These are phyloP conservation scores for Retiboletus fuscus DNA, from an alignment of 1,284 basidiomycete genomes.

Conservation along the genomic window DNA sequence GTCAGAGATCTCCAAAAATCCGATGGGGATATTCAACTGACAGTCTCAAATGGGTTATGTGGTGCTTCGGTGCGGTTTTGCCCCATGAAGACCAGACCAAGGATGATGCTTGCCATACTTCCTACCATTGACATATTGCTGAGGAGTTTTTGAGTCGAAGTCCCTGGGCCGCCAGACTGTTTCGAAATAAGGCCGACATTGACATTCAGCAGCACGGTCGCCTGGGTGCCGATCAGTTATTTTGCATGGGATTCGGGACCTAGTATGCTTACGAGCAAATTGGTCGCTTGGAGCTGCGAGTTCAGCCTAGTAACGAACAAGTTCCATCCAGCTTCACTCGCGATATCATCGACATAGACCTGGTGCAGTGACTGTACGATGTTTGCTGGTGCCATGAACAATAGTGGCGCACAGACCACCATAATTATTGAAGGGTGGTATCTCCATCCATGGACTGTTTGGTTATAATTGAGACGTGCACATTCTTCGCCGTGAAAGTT, in stretches of 20 bases:
- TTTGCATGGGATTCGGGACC: not conserved
- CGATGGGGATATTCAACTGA: too few relatives aligned
- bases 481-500: conserved; percentile 65
- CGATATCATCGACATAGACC: conserved; percentile 54
- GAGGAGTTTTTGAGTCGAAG: conserved; percentile 49
- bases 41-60: conserved; percentile 47
- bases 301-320: conserved; percentile 48
- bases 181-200: conserved; percentile 58
- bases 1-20: conserved; percentile 18
- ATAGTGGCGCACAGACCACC: conserved; percentile 48
- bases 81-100: conserved; percentile 55
- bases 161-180: conserved; percentile 39
- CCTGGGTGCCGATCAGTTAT: conserved; percentile 38
- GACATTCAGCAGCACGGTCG: conserved; percentile 56
- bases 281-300: conserved; percentile 50
- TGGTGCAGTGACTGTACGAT: conserved; percentile 55
- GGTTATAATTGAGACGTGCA: conserved; percentile 61
- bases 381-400: conserved; percentile 59
- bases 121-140: conserved; percentile 55
- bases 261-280: conserved; percentile 46
- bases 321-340: conserved; percentile 48
- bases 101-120: conserved; percentile 56
- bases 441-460: conserved; percentile 54
- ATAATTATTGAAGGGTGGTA: conserved; percentile 50
- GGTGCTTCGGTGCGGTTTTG: conserved; percentile 49